Base-by-base conservation (phyloP, 2,329 filamentous ascomycete species). In the Botrytis pseudocinerea region DNA sequence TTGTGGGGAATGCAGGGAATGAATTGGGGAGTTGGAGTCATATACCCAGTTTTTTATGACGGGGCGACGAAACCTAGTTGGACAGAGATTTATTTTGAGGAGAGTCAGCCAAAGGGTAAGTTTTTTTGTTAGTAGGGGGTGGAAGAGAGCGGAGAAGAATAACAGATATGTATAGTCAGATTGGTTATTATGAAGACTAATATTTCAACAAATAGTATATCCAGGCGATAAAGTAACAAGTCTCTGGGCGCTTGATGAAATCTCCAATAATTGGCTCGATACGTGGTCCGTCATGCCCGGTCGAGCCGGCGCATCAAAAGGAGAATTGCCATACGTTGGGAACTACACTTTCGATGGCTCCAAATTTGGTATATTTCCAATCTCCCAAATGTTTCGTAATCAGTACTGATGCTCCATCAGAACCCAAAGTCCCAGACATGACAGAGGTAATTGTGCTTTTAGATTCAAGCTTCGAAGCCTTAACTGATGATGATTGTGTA, bases 41-140 rank as follows among this genome's bases (percentile, higher is more conserved):
- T 60, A 51, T 72, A 12, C 63, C 63, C 42, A 65, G 69, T 64
- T 71, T 71, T 71, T 25, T 71, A 65, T 71, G 25, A 71, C 25
- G 69, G 60, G 10, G 69, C 35, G 38, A 57, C 69, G 32, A 65
- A 64, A 22, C 46, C 69, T 22, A 65, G 60, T 57, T 64, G 46
- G 44, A 42, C 35, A 4, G 69, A 65, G 18, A 44, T 44, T n/a
- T 71, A 65, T 64, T 71, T 71, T 42, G 60, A 71, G 46, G 4
- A 35, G n/a, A n/a, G 14, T 10, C 69, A 71, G 18, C 46, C n/a
- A 16, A 61, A 54, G n/a, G 46, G 69, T 71, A 25, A 18, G 60
- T 54, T 16, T 69, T 32, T 16, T 69, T 32, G 14, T 42, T 59
- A 1, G 6, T 32, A 1, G 35, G 48, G 1, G 18, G 54, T 60